Conservation (phyloP, 2,329 filamentous ascomycete species). For the Diaporthe sp. region DNA sequence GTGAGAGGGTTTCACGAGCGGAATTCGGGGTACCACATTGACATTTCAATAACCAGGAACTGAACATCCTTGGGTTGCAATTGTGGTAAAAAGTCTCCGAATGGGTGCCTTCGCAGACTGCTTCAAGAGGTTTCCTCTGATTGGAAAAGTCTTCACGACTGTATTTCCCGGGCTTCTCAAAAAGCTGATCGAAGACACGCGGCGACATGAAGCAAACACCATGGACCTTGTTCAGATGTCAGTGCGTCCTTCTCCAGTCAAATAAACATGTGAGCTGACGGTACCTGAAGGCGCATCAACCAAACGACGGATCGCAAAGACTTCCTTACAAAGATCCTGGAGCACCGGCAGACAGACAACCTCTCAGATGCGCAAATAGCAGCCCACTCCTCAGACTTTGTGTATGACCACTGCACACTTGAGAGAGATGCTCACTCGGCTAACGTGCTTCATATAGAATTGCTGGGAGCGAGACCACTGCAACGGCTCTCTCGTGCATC, state of each 20-base stretch:
- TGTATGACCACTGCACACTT: constrained; percentile 30
- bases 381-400: constrained; percentile 46
- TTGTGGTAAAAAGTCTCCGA: constrained; percentile 46
- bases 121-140: constrained; percentile 43
- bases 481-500: constrained; percentile 24
- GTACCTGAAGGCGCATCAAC: constrained; percentile 10
- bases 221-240: constrained; percentile 33
- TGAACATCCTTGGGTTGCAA: constrained; percentile 49
- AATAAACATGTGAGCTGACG: not conserved
- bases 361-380: constrained; percentile 47
- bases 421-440: not conserved
- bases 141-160: constrained; percentile 32
- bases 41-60: constrained; percentile 35
- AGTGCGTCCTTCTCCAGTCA: not conserved
- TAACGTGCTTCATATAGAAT: not conserved
- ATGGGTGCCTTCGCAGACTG: constrained; percentile 44
- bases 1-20: not conserved
- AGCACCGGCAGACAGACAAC: constrained; percentile 43
- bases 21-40: not conserved
- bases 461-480: constrained; percentile 33
- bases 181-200: constrained; percentile 23
- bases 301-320: constrained; percentile 43
- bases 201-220: constrained; percentile 25
- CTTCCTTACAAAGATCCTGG: constrained; percentile 44
- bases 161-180: constrained; percentile 12